phyloP scores from a whole-genome alignment of 768 basidiomycete genomes.

The Zangia roseola region DNA sequence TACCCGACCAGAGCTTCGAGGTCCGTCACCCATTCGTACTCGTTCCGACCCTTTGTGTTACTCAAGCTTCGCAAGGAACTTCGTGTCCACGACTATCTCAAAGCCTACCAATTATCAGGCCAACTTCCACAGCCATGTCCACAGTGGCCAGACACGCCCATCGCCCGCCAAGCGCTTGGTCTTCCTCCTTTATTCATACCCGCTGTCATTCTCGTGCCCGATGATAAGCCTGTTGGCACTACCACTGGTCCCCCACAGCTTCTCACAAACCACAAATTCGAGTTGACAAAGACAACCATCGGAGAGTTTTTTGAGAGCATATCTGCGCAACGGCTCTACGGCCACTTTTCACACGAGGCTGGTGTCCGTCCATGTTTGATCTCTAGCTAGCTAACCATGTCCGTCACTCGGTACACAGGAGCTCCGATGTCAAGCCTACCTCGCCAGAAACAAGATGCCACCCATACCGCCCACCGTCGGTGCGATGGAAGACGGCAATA shows the following conservation, averaged over 20 bases:
- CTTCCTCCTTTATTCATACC: slow-evolving; percentile 56
- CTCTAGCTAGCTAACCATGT: slow-evolving; percentile 15
- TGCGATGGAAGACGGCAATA: slow-evolving; percentile 2
- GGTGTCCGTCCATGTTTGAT: slow-evolving; percentile 32
- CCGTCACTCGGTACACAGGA: slow-evolving; percentile 35
- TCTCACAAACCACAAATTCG: slow-evolving; percentile 26
- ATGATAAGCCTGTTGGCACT: not conserved
- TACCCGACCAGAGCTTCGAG: slow-evolving; percentile 29
- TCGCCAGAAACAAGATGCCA: slow-evolving; percentile 32
- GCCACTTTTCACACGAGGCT: slow-evolving; percentile 43
- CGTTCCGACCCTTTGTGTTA: not conserved
- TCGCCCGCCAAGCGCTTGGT: slow-evolving; percentile 43
- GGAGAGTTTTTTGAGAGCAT: slow-evolving; percentile 39
- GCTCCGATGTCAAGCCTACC: slow-evolving; percentile 42
- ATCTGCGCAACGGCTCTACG: slow-evolving; percentile 36
- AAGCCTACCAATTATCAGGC: slow-evolving; percentile 46
- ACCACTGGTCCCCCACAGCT: slow-evolving; percentile 10
- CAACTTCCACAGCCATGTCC: slow-evolving; percentile 50
- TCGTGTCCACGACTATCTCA: slow-evolving; percentile 53
- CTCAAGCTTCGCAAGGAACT: slow-evolving; percentile 42
- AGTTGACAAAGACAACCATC: slow-evolving; percentile 18
- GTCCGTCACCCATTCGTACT: slow-evolving; percentile 3
- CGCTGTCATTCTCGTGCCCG: slow-evolving; percentile 18
- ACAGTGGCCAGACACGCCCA: slow-evolving; percentile 42
- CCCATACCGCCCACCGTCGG: not conserved